Conservation (phyloP, 768 basidiomycete genomes). For the Rhizopogon salebrosus region DNA sequence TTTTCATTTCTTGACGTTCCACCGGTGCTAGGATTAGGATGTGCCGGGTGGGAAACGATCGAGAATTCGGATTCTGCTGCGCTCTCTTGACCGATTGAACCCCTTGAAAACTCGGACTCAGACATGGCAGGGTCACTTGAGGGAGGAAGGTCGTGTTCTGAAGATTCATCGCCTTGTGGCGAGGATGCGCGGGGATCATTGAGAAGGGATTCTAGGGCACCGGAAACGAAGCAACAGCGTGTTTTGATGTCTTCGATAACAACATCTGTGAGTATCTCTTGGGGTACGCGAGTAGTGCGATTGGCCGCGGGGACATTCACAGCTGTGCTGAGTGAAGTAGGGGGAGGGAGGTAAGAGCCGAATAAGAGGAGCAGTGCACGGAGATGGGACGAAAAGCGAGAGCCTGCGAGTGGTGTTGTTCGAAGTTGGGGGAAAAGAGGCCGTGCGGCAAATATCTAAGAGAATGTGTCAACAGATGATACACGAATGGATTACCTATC, state of each 20-base stretch:
- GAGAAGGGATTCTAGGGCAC: conserved; percentile 38
- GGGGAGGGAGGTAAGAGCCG: conserved; percentile 81
- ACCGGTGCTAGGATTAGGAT: conserved; percentile 18
- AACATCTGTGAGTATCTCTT: conserved; percentile 71
- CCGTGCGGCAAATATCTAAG: conserved; percentile 83
- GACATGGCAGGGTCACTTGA: conserved; percentile 57
- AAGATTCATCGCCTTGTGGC: conserved; percentile 27
- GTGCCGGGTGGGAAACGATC: conserved; percentile 40
- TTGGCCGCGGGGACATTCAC: conserved; percentile 58
- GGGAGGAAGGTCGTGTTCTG: conserved; percentile 37
- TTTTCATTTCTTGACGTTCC: conserved; percentile 11
- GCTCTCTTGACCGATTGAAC: conserved; percentile 45
- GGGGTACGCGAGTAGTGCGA: conserved; percentile 64
- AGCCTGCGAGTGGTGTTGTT: conserved; percentile 87
- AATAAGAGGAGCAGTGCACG: conserved; percentile 78
- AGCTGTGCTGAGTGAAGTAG: conserved; percentile 60
- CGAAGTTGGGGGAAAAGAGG: conserved; percentile 80
- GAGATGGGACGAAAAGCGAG: conserved; percentile 72
- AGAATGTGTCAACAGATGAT: conserved; percentile 2
- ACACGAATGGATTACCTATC: conserved; percentile 20
- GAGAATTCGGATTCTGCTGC: conserved; percentile 55
- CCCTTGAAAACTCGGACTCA: conserved; percentile 62
- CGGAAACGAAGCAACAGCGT: conserved; percentile 84
- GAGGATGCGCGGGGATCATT: conserved; percentile 29
- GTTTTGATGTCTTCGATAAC: conserved; percentile 90